These are phyloP conservation scores for Otatea glauca DNA, from an alignment of 176 grass and related monocot genomes.

Conservation along the genomic window DNA sequence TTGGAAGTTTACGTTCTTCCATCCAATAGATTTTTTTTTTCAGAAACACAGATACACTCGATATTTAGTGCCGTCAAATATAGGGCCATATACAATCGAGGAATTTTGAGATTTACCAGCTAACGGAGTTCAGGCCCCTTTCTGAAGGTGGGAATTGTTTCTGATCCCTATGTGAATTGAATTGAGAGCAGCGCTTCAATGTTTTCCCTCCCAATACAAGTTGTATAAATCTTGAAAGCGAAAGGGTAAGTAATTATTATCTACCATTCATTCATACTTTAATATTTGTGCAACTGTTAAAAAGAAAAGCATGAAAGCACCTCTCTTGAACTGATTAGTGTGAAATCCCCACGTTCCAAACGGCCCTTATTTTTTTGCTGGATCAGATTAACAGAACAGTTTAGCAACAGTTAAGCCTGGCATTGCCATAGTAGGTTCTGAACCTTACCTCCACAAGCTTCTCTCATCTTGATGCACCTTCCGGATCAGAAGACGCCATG, in stretches of 20 bases:
- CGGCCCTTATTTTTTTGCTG: background rate
- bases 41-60: background rate
- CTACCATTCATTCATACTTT: too few relatives aligned
- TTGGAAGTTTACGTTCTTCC: background rate
- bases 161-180: too few relatives aligned
- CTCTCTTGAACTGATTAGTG: too few relatives aligned
- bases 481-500: background rate
- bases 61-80: background rate
- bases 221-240: too few relatives aligned
- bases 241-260: too few relatives aligned
- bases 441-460: background rate
- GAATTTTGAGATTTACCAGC: background rate
- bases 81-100: background rate
- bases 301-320: too few relatives aligned
- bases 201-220: too few relatives aligned
- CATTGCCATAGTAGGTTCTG: background rate
- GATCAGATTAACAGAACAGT: background rate
- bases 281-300: too few relatives aligned
- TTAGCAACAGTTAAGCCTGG: background rate
- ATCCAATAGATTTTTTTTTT: background rate
- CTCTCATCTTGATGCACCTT: background rate
- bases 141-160: too few relatives aligned
- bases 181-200: too few relatives aligned
- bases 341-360: too few relatives aligned
- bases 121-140: background rate